phyloP scores from a whole-genome alignment of 2,329 filamentous ascomycete species.

The Phialophora verrucosa region DNA sequence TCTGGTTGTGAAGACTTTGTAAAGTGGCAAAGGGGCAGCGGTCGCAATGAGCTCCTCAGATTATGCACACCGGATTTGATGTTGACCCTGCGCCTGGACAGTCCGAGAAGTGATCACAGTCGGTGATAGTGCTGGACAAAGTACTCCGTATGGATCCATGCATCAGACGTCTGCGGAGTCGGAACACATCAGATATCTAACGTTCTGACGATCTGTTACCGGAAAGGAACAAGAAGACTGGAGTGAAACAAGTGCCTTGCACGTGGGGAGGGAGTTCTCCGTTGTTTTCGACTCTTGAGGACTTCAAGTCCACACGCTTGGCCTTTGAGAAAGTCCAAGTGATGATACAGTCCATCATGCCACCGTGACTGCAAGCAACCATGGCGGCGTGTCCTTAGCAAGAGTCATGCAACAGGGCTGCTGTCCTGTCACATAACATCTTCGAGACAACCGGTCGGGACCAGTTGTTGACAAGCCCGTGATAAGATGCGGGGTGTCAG shows the following conservation, averaged over 20 bases:
- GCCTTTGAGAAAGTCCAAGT: not conserved
- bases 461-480: not conserved
- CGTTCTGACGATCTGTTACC: not conserved
- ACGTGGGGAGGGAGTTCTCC: constrained; percentile 10
- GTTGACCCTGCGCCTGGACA: not conserved
- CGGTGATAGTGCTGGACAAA: not conserved
- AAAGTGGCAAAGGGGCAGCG: too few species aligned
- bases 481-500: constrained; percentile 20
- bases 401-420: not conserved
- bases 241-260: constrained; percentile 21
- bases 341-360: not conserved
- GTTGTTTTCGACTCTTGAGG: constrained; percentile 2
- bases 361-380: not conserved
- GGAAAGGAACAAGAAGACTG: not conserved
- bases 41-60: not conserved
- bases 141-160: not conserved
- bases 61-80: not conserved
- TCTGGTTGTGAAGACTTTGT: not conserved
- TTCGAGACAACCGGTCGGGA: not conserved
- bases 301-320: not conserved
- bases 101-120: not conserved
- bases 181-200: not conserved
- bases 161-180: not conserved
- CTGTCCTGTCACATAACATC: constrained; percentile 5
- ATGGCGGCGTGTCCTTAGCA: not conserved